phyloP scores from a whole-genome alignment of 495 filamentous ascomycete species.

The Saxispiralis lemnorum region DNA sequence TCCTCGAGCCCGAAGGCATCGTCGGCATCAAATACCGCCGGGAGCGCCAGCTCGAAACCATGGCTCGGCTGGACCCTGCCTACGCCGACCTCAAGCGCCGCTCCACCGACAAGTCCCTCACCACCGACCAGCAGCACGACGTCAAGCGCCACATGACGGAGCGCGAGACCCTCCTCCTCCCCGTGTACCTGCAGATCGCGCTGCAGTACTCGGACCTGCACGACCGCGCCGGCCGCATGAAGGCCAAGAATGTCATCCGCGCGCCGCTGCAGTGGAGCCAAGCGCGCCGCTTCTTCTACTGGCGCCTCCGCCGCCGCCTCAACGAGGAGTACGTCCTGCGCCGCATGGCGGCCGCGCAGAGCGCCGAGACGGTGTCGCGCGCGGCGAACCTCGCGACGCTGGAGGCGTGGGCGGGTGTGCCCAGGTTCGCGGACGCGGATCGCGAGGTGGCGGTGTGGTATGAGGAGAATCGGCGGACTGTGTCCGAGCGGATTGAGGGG shows the following conservation, averaged over 20 bases:
- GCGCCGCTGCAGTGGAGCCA: slow-evolving; percentile 68
- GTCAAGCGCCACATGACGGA: slow-evolving; percentile 76
- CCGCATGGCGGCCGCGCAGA: slow-evolving; percentile 48
- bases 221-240: slow-evolving; percentile 92
- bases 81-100: slow-evolving; percentile 71
- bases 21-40: slow-evolving; percentile 95
- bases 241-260: slow-evolving; percentile 89
- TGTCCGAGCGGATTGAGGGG: slow-evolving; percentile 60
- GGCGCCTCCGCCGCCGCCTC: slow-evolving; percentile 89
- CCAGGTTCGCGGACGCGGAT: slow-evolving; percentile 59
- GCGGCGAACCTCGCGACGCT: slow-evolving; percentile 45
- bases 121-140: slow-evolving; percentile 50
- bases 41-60: slow-evolving; percentile 93
- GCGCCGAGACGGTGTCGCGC: slow-evolving; percentile 19
- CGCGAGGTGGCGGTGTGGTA: slow-evolving; percentile 84
- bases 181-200: slow-evolving; percentile 82
- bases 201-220: slow-evolving; percentile 94
- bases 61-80: slow-evolving; percentile 76
- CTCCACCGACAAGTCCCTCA: slow-evolving; percentile 46
- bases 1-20: slow-evolving; percentile 95
- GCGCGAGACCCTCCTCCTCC: slow-evolving; percentile 75
- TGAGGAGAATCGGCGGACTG: slow-evolving; percentile 76
- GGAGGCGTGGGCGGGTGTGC: slow-evolving; percentile 56
- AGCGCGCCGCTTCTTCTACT: slow-evolving; percentile 97
- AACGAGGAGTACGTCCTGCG: slow-evolving; percentile 93